phyloP scores from a whole-genome alignment of 2,329 filamentous ascomycete species.

The Graphilbum ipis-grandicollis region DNA sequence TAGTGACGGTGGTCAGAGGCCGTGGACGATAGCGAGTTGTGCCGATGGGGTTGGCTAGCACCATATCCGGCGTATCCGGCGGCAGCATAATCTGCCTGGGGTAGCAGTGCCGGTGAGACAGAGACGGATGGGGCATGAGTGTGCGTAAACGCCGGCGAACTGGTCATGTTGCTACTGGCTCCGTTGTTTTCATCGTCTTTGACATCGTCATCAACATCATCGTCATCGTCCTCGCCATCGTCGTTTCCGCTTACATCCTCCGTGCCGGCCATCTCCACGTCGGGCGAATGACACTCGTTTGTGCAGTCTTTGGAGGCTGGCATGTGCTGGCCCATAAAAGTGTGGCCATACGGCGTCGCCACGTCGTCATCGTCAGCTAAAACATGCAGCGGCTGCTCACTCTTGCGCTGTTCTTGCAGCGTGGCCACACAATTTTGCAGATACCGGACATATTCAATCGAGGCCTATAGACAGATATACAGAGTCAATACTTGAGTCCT shows the following conservation, averaged over 20 bases:
- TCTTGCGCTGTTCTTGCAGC: constrained; percentile 45
- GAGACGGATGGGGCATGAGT: constrained; percentile 12
- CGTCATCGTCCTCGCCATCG: constrained; percentile 1
- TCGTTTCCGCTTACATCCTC: not conserved
- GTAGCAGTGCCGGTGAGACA: constrained; percentile 31
- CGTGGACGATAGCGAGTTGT: constrained; percentile 37
- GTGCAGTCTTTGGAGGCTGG: too few relatives aligned
- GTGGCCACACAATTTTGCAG: constrained; percentile 75
- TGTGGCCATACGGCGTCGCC: too few relatives aligned
- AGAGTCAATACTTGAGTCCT: too few relatives aligned
- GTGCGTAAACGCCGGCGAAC: constrained; percentile 27
- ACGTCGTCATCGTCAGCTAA: too few relatives aligned
- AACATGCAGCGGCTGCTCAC: constrained; percentile 10
- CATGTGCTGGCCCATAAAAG: constrained; percentile 9
- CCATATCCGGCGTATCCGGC: not conserved
- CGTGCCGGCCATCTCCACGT: constrained; percentile 45
- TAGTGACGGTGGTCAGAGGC: constrained; percentile 30
- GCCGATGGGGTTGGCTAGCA: constrained; percentile 18
- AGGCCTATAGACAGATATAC: too few relatives aligned
- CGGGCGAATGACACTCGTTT: constrained; percentile 17
- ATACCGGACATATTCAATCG: constrained; percentile 91
- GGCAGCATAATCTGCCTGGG: constrained; percentile 19
- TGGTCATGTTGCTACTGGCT: constrained; percentile 14
- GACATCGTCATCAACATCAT: not conserved
- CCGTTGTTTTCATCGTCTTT: not conserved